A percentile compares a stretch with the other conserved stretches of the same genome.
These are phyloP conservation scores for Cytospora paraplurivora DNA, from an alignment of 2,329 filamentous ascomycete genomes.

Conservation along the genomic window DNA sequence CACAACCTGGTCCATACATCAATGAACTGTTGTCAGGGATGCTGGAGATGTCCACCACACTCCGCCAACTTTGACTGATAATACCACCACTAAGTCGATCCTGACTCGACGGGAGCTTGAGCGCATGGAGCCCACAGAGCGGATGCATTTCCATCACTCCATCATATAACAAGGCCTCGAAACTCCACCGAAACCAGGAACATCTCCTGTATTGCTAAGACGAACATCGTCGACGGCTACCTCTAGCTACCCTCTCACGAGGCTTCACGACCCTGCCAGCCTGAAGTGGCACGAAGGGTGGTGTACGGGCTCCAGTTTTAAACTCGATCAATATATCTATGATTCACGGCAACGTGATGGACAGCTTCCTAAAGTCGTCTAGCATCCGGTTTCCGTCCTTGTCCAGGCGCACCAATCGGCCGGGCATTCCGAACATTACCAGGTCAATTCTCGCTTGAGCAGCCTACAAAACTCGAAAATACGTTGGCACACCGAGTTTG, in stretches of 20 bases:
- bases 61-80: constrained; percentile 5
- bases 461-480: constrained; percentile 13
- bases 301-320: background rate
- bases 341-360: constrained; percentile 6
- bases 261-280: background rate
- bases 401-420: background rate
- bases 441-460: constrained; percentile 1
- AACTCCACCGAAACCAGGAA: constrained; percentile 15
- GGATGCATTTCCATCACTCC: constrained; percentile 16
- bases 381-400: background rate
- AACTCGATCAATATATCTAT: background rate
- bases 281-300: background rate
- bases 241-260: background rate
- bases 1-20: background rate
- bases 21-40: background rate
- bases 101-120: background rate
- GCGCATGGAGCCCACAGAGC: constrained; percentile 2
- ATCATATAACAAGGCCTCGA: constrained; percentile 12
- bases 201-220: background rate
- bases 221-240: background rate
- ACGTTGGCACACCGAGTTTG: background rate
- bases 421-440: constrained; percentile 11
- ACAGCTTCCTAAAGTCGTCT: constrained; percentile 1
- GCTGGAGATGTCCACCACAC: background rate
- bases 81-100: background rate